These are phyloP conservation scores for Monilinia laxa DNA, from an alignment of 2,329 filamentous ascomycete genomes.

Conservation along the genomic window DNA sequence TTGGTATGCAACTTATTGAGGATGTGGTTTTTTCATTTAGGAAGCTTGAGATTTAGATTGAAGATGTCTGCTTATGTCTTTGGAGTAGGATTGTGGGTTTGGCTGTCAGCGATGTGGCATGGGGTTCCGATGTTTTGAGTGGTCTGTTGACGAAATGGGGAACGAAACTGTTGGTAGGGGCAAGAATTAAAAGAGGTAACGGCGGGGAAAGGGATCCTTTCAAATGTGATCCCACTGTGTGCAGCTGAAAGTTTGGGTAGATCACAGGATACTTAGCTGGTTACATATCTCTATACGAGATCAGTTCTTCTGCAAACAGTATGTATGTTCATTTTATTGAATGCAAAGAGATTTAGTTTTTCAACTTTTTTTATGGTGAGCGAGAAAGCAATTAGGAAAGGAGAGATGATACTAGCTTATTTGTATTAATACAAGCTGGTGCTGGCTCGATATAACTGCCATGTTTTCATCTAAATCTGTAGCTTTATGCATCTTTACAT, in stretches of 20 bases:
- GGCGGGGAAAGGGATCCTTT: background rate
- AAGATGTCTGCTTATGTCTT: background rate
- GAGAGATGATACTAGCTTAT: too few species aligned
- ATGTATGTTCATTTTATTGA: too few species aligned
- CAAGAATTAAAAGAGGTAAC: background rate
- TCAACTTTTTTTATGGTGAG: too few species aligned
- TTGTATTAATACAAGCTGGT: too few species aligned
- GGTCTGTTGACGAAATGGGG: background rate
- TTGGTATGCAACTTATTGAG: background rate
- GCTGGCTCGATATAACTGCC: too few species aligned
- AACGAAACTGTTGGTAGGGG: background rate
- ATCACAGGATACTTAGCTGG: too few species aligned
- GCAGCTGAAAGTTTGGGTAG: background rate
- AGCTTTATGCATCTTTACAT: too few species aligned
- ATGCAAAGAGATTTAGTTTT: too few species aligned
- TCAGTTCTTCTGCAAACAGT: too few species aligned
- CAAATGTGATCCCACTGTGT: background rate
- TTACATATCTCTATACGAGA: too few species aligned
- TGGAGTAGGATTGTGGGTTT: background rate
- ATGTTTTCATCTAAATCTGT: too few species aligned
- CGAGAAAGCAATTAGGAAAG: too few species aligned
- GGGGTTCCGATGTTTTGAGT: background rate
- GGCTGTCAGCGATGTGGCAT: background rate
- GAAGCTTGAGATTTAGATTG: background rate
- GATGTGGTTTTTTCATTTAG: background rate